Base-by-base conservation (phyloP, 2,329 filamentous ascomycete species). In the Microsporum audouinii region DNA sequence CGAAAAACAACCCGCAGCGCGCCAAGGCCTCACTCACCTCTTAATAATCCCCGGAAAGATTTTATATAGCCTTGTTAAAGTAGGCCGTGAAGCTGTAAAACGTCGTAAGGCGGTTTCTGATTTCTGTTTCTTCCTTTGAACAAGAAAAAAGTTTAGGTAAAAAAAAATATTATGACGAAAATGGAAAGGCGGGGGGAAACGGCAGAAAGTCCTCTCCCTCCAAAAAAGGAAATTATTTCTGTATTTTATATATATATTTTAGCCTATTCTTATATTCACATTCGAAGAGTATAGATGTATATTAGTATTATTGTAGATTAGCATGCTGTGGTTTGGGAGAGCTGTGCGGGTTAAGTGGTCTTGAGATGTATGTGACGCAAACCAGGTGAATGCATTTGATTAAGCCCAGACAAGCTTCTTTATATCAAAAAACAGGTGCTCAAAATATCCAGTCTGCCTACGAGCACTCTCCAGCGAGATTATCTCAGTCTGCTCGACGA, bases 361-460 rank as follows among this genome's bases (percentile, higher is more conserved):
- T 4, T 5, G 17, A n/a, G 6, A 17, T 5, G 39, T n/a, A 51
- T n/a, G 23, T 14, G 23, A 51, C 45, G 23, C 27, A 29, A 31
- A 23, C 17, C 17, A 23, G 17, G 45, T 31, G 45, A 51, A 51
- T 4, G 12, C 5, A 31, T 10, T 49, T 17, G n/a, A 17, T 73
- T 68, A 84, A 2, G 81, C 80, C 94, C 94, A 97, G 10, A 99
- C 91, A 71, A 97, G 76, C 78, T 89, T 95, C 82, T 96, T 96
- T 68, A 97, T 80, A 62, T 87, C 88, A 77, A 97, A 91, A 1
- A 91, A 89, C 69, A 95, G 75, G 71, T 92, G 87, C 74, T 96
- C 92, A 59, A 97, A 73, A 67, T 95, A 80, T 0, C 91, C 89
- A 0, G 92, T 96, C 63, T 87, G 91, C 77, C 83, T 88, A 80